Percentiles rank a stretch among this genome's conserved stretches.
Evolutionary conservation across 768 basidiomycete genomes (phyloP).

Genomic region (Hydnum rufescens): DNA sequence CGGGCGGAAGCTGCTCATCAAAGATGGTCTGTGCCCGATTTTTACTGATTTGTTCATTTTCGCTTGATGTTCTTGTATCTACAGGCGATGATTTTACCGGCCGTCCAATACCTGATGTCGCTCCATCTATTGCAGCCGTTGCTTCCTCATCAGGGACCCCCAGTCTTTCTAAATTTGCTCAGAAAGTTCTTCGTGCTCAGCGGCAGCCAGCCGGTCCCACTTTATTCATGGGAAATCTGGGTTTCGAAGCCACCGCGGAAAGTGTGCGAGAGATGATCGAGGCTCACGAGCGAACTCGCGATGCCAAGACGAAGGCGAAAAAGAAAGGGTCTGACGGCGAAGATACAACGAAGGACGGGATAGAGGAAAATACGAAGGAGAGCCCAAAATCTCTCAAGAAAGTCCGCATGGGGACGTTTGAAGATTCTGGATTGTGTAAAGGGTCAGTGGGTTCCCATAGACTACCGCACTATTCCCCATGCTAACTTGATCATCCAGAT

Average conservation of each 20-base stretch:
- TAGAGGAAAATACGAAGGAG: slow-evolving; percentile 15
- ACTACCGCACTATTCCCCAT: background rate
- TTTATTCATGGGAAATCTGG: slow-evolving; percentile 83
- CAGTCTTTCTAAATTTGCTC: slow-evolving; percentile 42
- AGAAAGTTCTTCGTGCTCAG: slow-evolving; percentile 56
- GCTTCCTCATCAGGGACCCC: slow-evolving; percentile 20
- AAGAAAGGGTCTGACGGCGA: slow-evolving; percentile 4
- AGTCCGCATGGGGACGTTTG: slow-evolving; percentile 86
- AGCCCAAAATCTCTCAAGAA: slow-evolving; percentile 26
- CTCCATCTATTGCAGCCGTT: slow-evolving; percentile 9
- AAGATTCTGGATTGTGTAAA: slow-evolving; percentile 88
- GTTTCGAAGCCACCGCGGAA: slow-evolving; percentile 72
- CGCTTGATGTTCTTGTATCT: slow-evolving; percentile 5
- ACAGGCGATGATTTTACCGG: slow-evolving; percentile 58
- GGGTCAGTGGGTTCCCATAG: slow-evolving; percentile 35
- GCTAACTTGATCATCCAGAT: slow-evolving; percentile 27
- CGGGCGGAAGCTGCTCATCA: slow-evolving; percentile 79
- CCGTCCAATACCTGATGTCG: slow-evolving; percentile 24
- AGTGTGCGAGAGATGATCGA: slow-evolving; percentile 56
- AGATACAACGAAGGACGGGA: slow-evolving; percentile 3
- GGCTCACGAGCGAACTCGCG: slow-evolving; percentile 43
- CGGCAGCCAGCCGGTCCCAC: slow-evolving; percentile 72
- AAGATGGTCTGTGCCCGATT: slow-evolving; percentile 44
- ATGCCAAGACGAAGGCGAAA: slow-evolving; percentile 13
- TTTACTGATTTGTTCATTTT: slow-evolving; percentile 6